Evolutionary conservation across 352 stramenopile species (phyloP).

Genomic region (Pythium folliculosum): DNA sequence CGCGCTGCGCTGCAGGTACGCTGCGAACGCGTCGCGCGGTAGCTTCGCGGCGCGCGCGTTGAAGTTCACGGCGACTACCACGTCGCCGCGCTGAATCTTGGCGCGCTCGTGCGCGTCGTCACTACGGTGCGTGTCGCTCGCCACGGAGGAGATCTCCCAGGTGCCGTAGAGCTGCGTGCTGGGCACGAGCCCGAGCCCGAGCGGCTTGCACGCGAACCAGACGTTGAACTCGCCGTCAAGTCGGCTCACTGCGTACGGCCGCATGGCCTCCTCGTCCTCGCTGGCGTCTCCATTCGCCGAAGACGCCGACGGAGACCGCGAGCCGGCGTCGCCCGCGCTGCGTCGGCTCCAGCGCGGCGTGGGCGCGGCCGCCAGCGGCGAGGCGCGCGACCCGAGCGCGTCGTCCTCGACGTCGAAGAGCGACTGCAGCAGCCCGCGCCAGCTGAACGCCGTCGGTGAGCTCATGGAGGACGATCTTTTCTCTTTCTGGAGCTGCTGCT

Average conservation of each 20-base stretch:
- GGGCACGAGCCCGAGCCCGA: constrained; percentile 75
- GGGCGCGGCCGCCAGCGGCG: constrained; percentile 17
- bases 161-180: constrained; percentile 79
- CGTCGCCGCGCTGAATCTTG: constrained; percentile 51
- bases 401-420: constrained; percentile 20
- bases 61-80: constrained; percentile 71
- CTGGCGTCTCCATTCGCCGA: background rate
- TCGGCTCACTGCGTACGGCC: constrained; percentile 43
- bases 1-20: constrained; percentile 41
- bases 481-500: background rate
- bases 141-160: constrained; percentile 61
- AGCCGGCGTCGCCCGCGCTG: background rate
- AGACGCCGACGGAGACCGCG: background rate
- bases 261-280: constrained; percentile 18
- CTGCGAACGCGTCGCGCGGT: constrained; percentile 42
- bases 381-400: constrained; percentile 12
- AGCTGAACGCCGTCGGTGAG: constrained; percentile 14
- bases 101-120: constrained; percentile 14
- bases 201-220: constrained; percentile 60
- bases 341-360: constrained; percentile 17
- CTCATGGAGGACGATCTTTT: background rate
- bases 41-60: constrained; percentile 49
- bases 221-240: constrained; percentile 74
- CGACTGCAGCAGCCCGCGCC: constrained; percentile 22
- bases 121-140: constrained; percentile 1